phyloP scores from a whole-genome alignment of 2,329 filamentous ascomycete species.

The Arthrobotrys pseudoclavata region DNA sequence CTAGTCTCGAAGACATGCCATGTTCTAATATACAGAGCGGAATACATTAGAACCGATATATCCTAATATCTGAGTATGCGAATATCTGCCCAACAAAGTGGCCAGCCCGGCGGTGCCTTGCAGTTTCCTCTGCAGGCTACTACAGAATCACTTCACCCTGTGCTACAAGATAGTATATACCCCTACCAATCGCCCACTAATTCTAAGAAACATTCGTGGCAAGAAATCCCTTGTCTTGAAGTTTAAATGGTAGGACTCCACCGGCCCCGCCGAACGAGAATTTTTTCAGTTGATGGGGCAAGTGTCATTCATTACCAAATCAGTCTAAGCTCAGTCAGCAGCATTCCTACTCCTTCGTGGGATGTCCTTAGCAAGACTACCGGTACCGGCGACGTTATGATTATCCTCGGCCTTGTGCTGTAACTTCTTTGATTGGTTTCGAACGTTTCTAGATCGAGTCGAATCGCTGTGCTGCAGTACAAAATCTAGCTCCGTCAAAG shows the following conservation, averaged over 20 bases:
- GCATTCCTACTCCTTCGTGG: slow-evolving; percentile 4
- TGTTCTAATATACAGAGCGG: no score
- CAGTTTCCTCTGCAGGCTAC: background rate
- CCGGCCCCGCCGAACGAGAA: slow-evolving; percentile 22
- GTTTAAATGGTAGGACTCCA: slow-evolving; percentile 2
- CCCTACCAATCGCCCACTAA: background rate
- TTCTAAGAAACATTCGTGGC: background rate
- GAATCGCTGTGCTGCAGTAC: background rate
- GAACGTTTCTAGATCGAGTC: background rate
- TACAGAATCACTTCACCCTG: slow-evolving; percentile 19
- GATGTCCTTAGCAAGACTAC: background rate
- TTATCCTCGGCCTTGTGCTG: background rate
- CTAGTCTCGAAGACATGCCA: no score
- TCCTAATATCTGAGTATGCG: no score
- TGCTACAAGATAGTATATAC: background rate
- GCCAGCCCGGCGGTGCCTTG: background rate
- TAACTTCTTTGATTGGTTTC: background rate
- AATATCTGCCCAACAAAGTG: slow-evolving; percentile 2
- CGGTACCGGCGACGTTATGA: slow-evolving; percentile 4
- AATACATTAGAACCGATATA: background rate
- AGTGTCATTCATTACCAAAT: slow-evolving; percentile 17
- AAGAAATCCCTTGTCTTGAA: slow-evolving; percentile 11
- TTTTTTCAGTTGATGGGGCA: slow-evolving; percentile 1
- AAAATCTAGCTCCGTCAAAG: background rate
- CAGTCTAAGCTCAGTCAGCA: background rate